phyloP scores from a whole-genome alignment of 2,329 filamentous ascomycete species.

The Pyricularia pennisetigena region DNA sequence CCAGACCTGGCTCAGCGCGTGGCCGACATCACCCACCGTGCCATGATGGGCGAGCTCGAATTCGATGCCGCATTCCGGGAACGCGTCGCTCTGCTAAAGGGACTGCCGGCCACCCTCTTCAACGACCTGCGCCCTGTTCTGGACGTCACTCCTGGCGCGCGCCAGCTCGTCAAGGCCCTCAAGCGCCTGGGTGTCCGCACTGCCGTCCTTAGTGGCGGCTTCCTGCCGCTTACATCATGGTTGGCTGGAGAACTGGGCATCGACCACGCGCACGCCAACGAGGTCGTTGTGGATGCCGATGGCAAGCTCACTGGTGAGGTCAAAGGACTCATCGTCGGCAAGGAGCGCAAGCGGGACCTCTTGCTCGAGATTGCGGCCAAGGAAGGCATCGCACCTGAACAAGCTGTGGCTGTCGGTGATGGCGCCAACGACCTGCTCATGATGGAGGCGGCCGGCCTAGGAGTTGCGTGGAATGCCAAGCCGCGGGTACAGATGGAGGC shows the following conservation, averaged over 20 bases:
- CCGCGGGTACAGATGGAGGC: constrained; percentile 72
- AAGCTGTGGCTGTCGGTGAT: constrained; percentile 68
- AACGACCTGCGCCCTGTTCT: constrained; percentile 65
- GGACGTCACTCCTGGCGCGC: constrained; percentile 73
- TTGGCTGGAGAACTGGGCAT: constrained; percentile 72
- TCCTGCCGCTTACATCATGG: constrained; percentile 82
- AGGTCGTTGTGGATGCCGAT: constrained; percentile 51
- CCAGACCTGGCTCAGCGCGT: constrained; percentile 71
- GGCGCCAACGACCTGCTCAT: constrained; percentile 77
- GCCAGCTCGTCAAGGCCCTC: constrained; percentile 62
- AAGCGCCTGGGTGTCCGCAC: constrained; percentile 76
- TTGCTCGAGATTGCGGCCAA: constrained; percentile 60
- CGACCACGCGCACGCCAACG: constrained; percentile 83
- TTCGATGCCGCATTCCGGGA: constrained; percentile 78
- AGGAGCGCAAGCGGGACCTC: constrained; percentile 63
- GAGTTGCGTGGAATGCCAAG: constrained; percentile 79
- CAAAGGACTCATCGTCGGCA: constrained; percentile 63
- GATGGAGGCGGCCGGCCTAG: constrained; percentile 65
- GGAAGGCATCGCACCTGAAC: constrained; percentile 54
- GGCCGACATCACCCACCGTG: constrained; percentile 79
- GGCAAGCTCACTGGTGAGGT: constrained; percentile 62
- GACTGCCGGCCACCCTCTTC: constrained; percentile 70
- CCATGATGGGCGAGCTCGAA: constrained; percentile 93
- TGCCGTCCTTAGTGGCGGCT: constrained; percentile 86
- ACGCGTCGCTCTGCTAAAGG: constrained; percentile 70